Base-by-base conservation (phyloP, 2,329 filamentous ascomycete genomes). In the Colletotrichum nymphaeae region DNA sequence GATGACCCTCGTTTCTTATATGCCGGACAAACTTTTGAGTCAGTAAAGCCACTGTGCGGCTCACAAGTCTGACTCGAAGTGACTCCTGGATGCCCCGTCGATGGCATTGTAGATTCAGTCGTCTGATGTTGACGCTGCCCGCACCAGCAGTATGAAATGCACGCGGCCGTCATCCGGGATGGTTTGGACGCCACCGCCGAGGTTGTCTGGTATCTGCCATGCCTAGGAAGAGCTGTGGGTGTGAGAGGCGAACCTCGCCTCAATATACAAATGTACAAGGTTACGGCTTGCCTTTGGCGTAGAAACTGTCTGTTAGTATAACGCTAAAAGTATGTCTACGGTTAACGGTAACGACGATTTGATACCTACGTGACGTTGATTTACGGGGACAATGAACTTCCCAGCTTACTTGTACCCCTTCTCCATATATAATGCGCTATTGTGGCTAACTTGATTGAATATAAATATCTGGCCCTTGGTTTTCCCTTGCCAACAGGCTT, bases 1-100 rank as follows among this genome's bases (percentile, higher is more conserved):
- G 37, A 57, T 69, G 52, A 69, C 60, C 49, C 19, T 9, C 35
- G 26, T 52, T 69, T 32, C 35, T 49, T 65, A n/a, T 53, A 26
- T 14, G 37, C 37, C 58, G n/a, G 46, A 8, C 32, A 5, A 28
- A 9, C 6, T 16, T 32, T 37, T 22, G 60, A 69, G 59, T 69
- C 60, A 65, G 56, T 35, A 35, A 16, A 58, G 14, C 16, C 37
- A 19, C 14, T 12, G 16, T 42, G 37, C 37, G 37, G 37, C 56
- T 58, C 4, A 2, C 2, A 35, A 22, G 12, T 19, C 56, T 58
- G 30, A 58, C 30, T 58, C 30, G 28, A 58, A 14, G 30, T 11
- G 3, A 58, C 37, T 42, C 37, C 19, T 19, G 37, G 37, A 42
- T 42, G 19, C 19, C 12, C n/a, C 11, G 8, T 12, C 16, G 4